Percentiles rank a stretch among this genome's conserved stretches.
These are phyloP conservation scores for Cryphonectria nitschkei DNA, from an alignment of 2,329 filamentous ascomycete species.

Conservation along the genomic window DNA sequence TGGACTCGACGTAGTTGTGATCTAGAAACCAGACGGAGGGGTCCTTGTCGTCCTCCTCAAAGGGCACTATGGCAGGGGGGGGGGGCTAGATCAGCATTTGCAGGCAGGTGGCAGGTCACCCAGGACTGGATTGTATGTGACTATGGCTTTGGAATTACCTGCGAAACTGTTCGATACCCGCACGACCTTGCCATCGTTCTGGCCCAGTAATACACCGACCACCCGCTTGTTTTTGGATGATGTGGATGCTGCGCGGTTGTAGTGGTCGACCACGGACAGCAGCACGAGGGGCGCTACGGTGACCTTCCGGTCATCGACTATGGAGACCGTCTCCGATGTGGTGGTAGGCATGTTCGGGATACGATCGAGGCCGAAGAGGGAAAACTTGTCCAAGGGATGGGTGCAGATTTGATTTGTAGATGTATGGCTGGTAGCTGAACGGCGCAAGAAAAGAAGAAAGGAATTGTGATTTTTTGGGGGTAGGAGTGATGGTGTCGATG, in stretches of 20 bases:
- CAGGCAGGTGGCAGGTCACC: conserved; percentile 15
- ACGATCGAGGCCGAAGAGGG: conserved; percentile 14
- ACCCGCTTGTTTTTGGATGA: conserved; percentile 83
- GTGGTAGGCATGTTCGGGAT: conserved; percentile 82
- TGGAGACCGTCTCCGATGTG: conserved; percentile 92
- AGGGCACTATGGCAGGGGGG: conserved; percentile 55
- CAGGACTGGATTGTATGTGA: background rate
- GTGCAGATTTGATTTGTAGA: conserved; percentile 26
- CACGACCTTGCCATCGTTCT: conserved; percentile 95
- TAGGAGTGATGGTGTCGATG: background rate
- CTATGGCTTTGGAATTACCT: conserved; percentile 55
- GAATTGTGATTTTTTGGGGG: background rate
- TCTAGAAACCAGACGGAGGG: conserved; percentile 99
- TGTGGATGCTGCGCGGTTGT: conserved; percentile 88
- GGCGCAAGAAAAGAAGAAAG: background rate
- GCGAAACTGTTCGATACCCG: conserved; percentile 99
- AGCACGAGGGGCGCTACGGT: conserved; percentile 97
- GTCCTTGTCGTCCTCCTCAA: conserved; percentile 98
- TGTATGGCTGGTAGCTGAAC: background rate
- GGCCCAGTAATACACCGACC: conserved; percentile 90
- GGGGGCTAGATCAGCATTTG: conserved; percentile 16
- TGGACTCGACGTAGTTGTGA: conserved; percentile 98
- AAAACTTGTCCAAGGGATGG: conserved; percentile 24
- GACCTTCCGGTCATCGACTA: conserved; percentile 85
- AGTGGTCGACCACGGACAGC: conserved; percentile 97